phyloP scores from a whole-genome alignment of 2,329 filamentous ascomycete species.

The Talaromyces sp. region DNA sequence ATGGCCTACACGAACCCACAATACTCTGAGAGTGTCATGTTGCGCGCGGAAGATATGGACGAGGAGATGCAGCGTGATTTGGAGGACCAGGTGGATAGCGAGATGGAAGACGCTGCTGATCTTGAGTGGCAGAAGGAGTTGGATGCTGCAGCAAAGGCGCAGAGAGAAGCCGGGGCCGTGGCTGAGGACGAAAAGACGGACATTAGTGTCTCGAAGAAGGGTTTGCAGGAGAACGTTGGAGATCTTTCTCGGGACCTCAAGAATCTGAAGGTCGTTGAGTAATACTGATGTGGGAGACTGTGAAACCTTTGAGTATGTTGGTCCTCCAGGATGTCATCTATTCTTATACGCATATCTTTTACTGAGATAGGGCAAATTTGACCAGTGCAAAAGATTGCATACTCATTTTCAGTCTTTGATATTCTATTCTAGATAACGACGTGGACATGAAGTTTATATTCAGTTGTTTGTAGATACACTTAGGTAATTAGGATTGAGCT shows the following conservation, averaged over 20 bases:
- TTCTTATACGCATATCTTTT: not conserved
- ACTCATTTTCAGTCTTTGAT: too few relatives aligned
- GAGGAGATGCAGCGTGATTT: conserved; percentile 3
- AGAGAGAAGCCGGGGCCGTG: not conserved
- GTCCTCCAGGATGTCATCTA: not conserved
- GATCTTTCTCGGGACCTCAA: not conserved
- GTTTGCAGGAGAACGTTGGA: too few relatives aligned
- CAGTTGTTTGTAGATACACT: too few relatives aligned
- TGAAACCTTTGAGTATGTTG: too few relatives aligned
- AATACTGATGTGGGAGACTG: not conserved
- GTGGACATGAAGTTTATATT: too few relatives aligned
- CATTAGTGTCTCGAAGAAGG: too few relatives aligned
- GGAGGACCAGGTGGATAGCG: conserved; percentile 4
- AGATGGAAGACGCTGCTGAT: not conserved
- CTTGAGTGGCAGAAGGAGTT: not conserved
- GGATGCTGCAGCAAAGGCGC: not conserved
- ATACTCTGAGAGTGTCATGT: conserved; percentile 42
- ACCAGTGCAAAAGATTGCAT: too few relatives aligned
- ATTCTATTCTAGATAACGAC: too few relatives aligned
- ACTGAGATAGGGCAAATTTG: not conserved
- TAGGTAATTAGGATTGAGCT: too few relatives aligned
- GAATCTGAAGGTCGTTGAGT: not conserved
- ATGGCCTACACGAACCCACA: conserved; percentile 54
- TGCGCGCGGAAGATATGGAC: conserved; percentile 26
- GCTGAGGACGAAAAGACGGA: not conserved